Conservation (phyloP, 1,139 yeast genomes). For the Yamadazyma membranifaciens region DNA sequence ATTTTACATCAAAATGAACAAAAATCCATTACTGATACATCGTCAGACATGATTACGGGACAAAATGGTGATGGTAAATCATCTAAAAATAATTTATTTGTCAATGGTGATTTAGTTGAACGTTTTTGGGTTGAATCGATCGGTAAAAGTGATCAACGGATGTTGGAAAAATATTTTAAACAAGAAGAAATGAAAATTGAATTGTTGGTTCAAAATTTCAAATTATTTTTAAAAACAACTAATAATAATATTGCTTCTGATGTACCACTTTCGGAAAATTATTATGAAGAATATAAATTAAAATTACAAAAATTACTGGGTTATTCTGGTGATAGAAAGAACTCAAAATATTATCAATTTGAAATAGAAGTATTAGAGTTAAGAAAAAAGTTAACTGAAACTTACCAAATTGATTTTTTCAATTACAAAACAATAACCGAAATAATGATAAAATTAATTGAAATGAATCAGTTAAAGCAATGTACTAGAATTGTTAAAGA, state of each 20-base stretch:
- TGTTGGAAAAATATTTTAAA: conserved; percentile 30
- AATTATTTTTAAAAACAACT: conserved; percentile 13
- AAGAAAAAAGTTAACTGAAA: conserved; percentile 53
- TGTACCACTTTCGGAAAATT: conserved; percentile 9
- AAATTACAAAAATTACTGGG: conserved; percentile 24
- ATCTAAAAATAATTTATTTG: conserved; percentile 18
- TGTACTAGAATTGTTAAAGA: conserved; percentile 59
- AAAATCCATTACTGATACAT: conserved; percentile 18
- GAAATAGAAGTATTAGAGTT: conserved; percentile 51
- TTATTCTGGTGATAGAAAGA: conserved; percentile 21
- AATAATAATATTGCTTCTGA: conserved; percentile 1
- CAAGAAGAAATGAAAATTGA: conserved; percentile 34
- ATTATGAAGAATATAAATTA: conserved; percentile 26
- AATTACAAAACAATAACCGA: conserved; percentile 50
- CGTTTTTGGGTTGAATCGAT: conserved; percentile 38
- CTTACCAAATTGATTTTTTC: conserved; percentile 56
- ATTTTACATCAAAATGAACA: conserved; percentile 42
- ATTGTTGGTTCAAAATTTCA: conserved; percentile 22
- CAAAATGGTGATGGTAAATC: conserved; percentile 6
- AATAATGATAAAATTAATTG: conserved; percentile 54
- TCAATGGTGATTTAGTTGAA: conserved; percentile 44
- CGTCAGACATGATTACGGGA: conserved; percentile 5
- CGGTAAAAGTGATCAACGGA: conserved; percentile 23
- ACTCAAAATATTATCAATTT: conserved; percentile 38
- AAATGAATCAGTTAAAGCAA: conserved; percentile 56